Conservation (phyloP, 768 basidiomycete species). For the Russula dissimulans region DNA sequence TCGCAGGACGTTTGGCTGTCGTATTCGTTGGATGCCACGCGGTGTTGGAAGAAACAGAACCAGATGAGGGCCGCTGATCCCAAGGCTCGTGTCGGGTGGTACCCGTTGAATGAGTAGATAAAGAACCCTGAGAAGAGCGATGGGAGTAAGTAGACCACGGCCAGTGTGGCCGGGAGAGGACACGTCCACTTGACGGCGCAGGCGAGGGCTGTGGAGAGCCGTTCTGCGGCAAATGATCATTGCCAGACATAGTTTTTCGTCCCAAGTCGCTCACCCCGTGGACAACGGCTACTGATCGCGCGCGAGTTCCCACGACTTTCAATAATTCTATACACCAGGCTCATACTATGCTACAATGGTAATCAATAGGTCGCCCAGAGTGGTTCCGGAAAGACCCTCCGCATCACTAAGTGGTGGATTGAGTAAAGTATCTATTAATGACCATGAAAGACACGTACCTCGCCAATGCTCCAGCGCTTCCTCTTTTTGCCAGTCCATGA, state of each 20-base stretch:
- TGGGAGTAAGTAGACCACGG: conserved; percentile 41
- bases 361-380: conserved; percentile 73
- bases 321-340: no score
- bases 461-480: conserved; percentile 70
- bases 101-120: conserved; percentile 24
- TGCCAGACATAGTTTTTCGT: conserved; percentile 4
- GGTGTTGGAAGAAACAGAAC: conserved; percentile 21
- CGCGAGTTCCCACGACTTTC: no score
- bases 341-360: neutral
- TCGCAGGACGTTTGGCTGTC: conserved; percentile 8
- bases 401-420: conserved; percentile 49
- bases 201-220: conserved; percentile 17
- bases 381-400: conserved; percentile 57
- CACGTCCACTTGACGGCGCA: conserved; percentile 2
- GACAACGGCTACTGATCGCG: no score
- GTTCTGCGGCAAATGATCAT: conserved; percentile 6
- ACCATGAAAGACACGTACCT: conserved; percentile 34
- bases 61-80: conserved; percentile 24
- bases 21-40: conserved; percentile 18
- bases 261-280: no score
- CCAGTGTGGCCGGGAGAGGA: conserved; percentile 42
- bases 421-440: neutral
- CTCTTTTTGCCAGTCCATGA: conserved; percentile 56
- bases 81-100: conserved; percentile 22
- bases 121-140: conserved; percentile 26